Evolutionary conservation across 2,329 filamentous ascomycete species (phyloP).

Genomic region (Leptographium radiaticola): DNA sequence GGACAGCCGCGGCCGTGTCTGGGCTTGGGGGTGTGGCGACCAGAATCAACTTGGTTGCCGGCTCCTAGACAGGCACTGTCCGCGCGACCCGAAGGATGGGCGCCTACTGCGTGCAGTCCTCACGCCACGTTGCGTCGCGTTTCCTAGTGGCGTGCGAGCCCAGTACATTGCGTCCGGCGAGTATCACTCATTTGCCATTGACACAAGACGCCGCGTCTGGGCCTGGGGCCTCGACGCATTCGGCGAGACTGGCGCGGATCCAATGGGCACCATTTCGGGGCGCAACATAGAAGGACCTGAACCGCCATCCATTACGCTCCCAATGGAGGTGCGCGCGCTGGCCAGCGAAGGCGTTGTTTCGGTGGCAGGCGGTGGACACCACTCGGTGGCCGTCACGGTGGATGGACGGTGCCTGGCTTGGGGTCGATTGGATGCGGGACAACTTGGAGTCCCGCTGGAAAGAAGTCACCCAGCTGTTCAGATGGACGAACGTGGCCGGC

Average conservation of each 20-base stretch:
- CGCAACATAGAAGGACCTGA: not conserved
- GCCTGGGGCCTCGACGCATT: slow-evolving; percentile 56
- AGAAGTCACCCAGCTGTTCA: not conserved
- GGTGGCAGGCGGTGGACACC: slow-evolving; percentile 48
- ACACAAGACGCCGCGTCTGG: slow-evolving; percentile 45
- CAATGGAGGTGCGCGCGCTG: slow-evolving; percentile 1
- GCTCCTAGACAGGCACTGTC: slow-evolving; percentile 6
- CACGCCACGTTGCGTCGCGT: slow-evolving; percentile 22
- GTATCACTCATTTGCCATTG: slow-evolving; percentile 53
- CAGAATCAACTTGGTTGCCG: slow-evolving; percentile 49
- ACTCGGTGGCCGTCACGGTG: slow-evolving; percentile 33
- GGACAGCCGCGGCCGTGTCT: slow-evolving; percentile 27
- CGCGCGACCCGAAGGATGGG: not conserved
- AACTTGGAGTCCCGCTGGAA: slow-evolving; percentile 30
- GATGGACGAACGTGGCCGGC: not conserved
- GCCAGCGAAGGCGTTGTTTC: not conserved
- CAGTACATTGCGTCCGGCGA: slow-evolving; percentile 40
- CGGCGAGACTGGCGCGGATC: slow-evolving; percentile 40
- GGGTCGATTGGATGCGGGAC: slow-evolving; percentile 24
- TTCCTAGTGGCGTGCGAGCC: slow-evolving; percentile 16
- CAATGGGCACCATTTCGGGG: not conserved
- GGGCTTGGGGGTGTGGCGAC: slow-evolving; percentile 50
- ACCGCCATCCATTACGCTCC: not conserved
- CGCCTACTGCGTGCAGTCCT: not conserved
- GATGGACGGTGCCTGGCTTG: slow-evolving; percentile 23